Percentiles rank a stretch among this genome's conserved stretches.
Evolutionary conservation across 768 basidiomycete species (phyloP).

Genomic region (Auriscalpium orientale): DNA sequence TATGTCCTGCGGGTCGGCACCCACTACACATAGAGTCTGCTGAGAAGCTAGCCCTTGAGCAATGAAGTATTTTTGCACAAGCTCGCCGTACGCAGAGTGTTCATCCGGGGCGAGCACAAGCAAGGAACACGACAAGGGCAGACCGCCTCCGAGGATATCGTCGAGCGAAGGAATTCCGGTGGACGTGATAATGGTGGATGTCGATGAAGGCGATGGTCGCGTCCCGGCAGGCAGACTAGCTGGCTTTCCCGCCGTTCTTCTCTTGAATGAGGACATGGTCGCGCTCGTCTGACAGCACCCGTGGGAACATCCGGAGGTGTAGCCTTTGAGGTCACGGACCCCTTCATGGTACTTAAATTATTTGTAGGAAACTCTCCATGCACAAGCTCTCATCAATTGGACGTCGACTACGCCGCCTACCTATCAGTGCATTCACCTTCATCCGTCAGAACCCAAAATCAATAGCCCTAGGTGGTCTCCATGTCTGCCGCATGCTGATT

Average conservation of each 20-base stretch:
- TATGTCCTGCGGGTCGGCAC: slow-evolving; percentile 48
- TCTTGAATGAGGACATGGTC: slow-evolving; percentile 82
- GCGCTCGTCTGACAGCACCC: neutral
- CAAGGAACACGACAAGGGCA: slow-evolving; percentile 74
- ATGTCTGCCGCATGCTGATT: slow-evolving; percentile 2
- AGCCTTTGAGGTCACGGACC: too few relatives aligned
- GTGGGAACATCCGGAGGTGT: slow-evolving; percentile 3
- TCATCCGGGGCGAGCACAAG: slow-evolving; percentile 76
- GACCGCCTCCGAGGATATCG: slow-evolving; percentile 88
- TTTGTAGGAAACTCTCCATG: too few relatives aligned
- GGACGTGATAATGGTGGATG: slow-evolving; percentile 55
- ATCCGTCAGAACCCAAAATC: neutral
- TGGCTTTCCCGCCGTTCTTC: slow-evolving; percentile 44
- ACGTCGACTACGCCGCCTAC: too few relatives aligned
- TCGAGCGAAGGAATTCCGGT: slow-evolving; percentile 91
- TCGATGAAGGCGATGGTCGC: slow-evolving; percentile 48
- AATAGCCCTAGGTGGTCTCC: slow-evolving; percentile 5
- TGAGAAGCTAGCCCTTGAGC: slow-evolving; percentile 75
- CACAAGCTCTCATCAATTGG: too few relatives aligned
- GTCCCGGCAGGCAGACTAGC: slow-evolving; percentile 41
- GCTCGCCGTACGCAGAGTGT: slow-evolving; percentile 78
- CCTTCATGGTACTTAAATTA: too few relatives aligned
- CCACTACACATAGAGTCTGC: slow-evolving; percentile 65
- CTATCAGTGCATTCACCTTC: too few relatives aligned
- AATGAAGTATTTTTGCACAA: slow-evolving; percentile 83